A percentile compares a stretch with the other conserved stretches of the same genome.
phyloP scores from a whole-genome alignment of 176 grass and related monocot species.

The Oryza brachyantha region DNA sequence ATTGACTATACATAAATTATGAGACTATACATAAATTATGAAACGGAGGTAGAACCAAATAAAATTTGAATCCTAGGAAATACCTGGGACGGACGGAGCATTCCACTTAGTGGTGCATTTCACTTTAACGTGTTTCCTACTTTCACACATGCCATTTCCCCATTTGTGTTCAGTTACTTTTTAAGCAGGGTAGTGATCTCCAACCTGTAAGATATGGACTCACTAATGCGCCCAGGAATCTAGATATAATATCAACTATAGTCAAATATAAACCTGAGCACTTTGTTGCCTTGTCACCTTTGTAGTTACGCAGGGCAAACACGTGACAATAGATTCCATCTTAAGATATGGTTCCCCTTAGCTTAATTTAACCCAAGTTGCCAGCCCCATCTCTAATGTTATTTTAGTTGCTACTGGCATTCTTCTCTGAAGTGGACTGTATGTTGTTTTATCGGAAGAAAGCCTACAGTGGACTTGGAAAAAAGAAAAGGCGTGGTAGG shows the following conservation, averaged over 20 bases:
- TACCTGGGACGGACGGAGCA: too few relatives aligned
- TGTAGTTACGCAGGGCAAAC: background rate
- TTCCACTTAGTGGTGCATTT: background rate
- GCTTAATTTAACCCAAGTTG: background rate
- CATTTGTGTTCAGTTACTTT: background rate
- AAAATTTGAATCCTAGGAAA: too few relatives aligned
- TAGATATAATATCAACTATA: background rate
- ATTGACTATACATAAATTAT: too few relatives aligned
- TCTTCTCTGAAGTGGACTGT: background rate
- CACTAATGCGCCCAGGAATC: background rate
- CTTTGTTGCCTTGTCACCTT: slow-evolving; percentile 21
- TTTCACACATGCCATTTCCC: background rate
- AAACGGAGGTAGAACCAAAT: too few relatives aligned
- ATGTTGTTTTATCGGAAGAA: background rate
- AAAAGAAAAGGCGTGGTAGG: background rate
- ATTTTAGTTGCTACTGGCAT: background rate
- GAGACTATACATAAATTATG: too few relatives aligned
- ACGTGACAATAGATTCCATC: slow-evolving; percentile 25
- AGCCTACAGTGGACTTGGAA: background rate
- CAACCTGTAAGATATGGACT: background rate
- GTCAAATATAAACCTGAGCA: background rate
- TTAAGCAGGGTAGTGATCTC: slow-evolving; percentile 16
- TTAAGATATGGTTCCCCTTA: background rate
- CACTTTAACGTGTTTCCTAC: background rate
- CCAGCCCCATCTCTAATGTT: background rate